Percentiles rank a stretch among this genome's conserved stretches.
phyloP scores from a whole-genome alignment of 768 basidiomycete genomes.

The Sporobolomyces pararoseus region DNA sequence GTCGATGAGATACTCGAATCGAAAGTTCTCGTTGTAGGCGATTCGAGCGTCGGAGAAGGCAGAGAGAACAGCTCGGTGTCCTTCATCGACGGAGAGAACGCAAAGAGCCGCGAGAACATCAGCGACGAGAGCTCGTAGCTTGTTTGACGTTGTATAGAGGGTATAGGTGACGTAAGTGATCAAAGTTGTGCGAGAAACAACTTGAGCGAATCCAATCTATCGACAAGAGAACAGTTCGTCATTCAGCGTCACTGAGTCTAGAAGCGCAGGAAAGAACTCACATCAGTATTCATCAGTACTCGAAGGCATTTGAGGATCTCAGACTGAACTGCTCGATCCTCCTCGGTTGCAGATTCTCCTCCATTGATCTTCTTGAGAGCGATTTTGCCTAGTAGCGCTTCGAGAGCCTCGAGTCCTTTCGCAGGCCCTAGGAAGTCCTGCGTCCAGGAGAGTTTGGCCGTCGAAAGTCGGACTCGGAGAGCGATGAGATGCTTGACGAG shows the following conservation, averaged over 20 bases:
- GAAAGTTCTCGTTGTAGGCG: conserved; percentile 66
- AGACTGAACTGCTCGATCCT: conserved; percentile 64
- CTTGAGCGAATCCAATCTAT: conserved; percentile 68
- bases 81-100: conserved; percentile 65
- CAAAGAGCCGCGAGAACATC: conserved; percentile 83
- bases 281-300: conserved; percentile 78
- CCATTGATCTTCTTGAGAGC: conserved; percentile 65
- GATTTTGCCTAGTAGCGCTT: conserved; percentile 58
- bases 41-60: conserved; percentile 77
- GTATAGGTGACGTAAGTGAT: conserved; percentile 71
- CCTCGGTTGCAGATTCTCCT: conserved; percentile 57
- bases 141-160: conserved; percentile 62
- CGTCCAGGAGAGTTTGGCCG: conserved; percentile 72
- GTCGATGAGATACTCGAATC: conserved; percentile 71
- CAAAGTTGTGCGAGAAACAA: conserved; percentile 62
- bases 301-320: conserved; percentile 77
- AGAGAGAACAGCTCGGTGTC: conserved; percentile 68
- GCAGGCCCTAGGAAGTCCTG: conserved; percentile 66
- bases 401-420: conserved; percentile 65
- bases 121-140: conserved; percentile 64
- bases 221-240: background rate
- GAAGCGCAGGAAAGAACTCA: conserved; percentile 49
- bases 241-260: background rate
- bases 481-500: conserved; percentile 74
- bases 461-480: conserved; percentile 78